phyloP scores from a whole-genome alignment of 1,139 yeast species.

The Lodderomyces parapsilosis region DNA sequence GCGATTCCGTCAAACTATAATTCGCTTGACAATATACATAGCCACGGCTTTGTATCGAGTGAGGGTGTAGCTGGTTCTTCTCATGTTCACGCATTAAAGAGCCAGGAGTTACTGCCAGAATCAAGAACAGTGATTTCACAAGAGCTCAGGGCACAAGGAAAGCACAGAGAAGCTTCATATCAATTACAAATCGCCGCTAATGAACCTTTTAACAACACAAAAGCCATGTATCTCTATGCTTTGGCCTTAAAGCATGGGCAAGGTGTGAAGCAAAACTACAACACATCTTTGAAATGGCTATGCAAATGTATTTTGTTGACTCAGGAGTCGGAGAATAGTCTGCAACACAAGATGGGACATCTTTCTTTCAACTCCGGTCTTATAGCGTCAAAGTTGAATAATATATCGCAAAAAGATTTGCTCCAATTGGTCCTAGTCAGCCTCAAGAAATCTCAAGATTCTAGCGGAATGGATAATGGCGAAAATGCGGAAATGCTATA shows the following conservation, averaged over 20 bases:
- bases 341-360: background rate
- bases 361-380: background rate
- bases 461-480: slow-evolving; percentile 21
- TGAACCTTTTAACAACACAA: slow-evolving; percentile 53
- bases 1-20: background rate
- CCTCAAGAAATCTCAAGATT: slow-evolving; percentile 17
- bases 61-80: background rate
- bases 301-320: slow-evolving; percentile 35
- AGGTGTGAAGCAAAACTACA: slow-evolving; percentile 63
- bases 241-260: slow-evolving; percentile 68
- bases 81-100: slow-evolving; percentile 6
- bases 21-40: background rate
- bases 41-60: background rate
- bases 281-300: slow-evolving; percentile 62
- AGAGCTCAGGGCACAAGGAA: slow-evolving; percentile 55
- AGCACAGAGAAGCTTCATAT: slow-evolving; percentile 67
- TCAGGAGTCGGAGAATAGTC: slow-evolving; percentile 2
- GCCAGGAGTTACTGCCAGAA: slow-evolving; percentile 23
- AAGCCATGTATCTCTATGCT: slow-evolving; percentile 72
- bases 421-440: slow-evolving; percentile 26
- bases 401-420: slow-evolving; percentile 31
- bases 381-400: slow-evolving; percentile 25
- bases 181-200: slow-evolving; percentile 64
- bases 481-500: slow-evolving; percentile 29
- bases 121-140: slow-evolving; percentile 53